phyloP scores from a whole-genome alignment of 1,284 basidiomycete genomes.

The Austroboletus rostrupii region DNA sequence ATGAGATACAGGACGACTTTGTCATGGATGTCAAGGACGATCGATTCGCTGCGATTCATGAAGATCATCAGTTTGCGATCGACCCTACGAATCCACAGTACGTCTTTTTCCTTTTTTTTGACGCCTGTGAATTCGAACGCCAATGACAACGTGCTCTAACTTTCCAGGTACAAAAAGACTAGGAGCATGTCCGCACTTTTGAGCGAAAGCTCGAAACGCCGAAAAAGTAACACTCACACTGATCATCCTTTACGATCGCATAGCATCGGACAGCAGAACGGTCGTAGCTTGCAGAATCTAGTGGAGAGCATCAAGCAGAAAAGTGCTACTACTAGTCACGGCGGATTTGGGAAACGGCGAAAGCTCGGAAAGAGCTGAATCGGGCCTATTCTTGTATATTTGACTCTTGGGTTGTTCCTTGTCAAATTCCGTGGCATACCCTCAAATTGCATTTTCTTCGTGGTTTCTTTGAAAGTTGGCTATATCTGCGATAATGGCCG shows the following conservation, averaged over 20 bases:
- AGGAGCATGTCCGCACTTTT: slow-evolving; percentile 83
- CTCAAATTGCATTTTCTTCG: too few relatives aligned
- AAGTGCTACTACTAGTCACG: slow-evolving; percentile 35
- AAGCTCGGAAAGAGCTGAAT: slow-evolving; percentile 34
- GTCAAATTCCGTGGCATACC: too few relatives aligned
- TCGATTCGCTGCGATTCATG: slow-evolving; percentile 84
- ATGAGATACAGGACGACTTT: slow-evolving; percentile 76
- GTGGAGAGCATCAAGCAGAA: slow-evolving; percentile 88
- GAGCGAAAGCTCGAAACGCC: slow-evolving; percentile 64
- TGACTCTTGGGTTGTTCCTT: too few relatives aligned
- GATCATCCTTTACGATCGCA: slow-evolving; percentile 8
- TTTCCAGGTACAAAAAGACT: slow-evolving; percentile 44
- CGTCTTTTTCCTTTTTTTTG: slow-evolving; percentile 30
- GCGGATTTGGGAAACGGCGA: slow-evolving; percentile 51
- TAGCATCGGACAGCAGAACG: slow-evolving; percentile 7
- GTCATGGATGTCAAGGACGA: slow-evolving; percentile 83
- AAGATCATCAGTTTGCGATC: slow-evolving; percentile 91
- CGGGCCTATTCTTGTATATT: too few relatives aligned
- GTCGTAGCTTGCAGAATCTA: slow-evolving; percentile 55
- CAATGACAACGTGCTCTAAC: background rate
- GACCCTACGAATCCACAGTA: slow-evolving; percentile 95
- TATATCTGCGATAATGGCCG: too few relatives aligned
- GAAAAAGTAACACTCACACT: slow-evolving; percentile 33
- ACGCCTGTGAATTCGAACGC: background rate
- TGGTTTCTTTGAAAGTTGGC: too few relatives aligned